Percentiles rank a stretch among this genome's conserved stretches.
phyloP scores from a whole-genome alignment of 257 asterid species.

The Salvia hispanica region DNA sequence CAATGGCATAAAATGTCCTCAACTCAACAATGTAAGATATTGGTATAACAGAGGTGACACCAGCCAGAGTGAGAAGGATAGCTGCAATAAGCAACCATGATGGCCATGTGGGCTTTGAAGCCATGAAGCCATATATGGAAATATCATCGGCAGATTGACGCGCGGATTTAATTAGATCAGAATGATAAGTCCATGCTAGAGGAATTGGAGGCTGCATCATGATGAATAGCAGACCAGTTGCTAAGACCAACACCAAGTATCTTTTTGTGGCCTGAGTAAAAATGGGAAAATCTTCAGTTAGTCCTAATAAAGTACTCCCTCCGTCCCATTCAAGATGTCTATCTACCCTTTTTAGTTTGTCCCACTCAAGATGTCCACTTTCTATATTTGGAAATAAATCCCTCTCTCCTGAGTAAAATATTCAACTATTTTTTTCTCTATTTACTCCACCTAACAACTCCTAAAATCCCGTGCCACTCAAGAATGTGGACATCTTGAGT shows the following conservation, averaged over 20 bases:
- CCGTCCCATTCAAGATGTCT: no score
- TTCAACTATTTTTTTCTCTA: no score
- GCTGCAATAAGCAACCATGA: conserved; percentile 94
- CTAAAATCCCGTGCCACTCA: no score
- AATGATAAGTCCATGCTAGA: conserved; percentile 75
- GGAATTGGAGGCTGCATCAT: conserved; percentile 97
- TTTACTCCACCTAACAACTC: no score
- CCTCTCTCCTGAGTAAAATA: no score
- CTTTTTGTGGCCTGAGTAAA: conserved; percentile 77
- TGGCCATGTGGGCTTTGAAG: conserved; percentile 92
- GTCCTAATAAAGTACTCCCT: conserved; percentile 4
- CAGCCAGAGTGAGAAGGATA: conserved; percentile 86
- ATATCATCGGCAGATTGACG: conserved; percentile 91
- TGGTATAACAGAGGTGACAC: conserved; percentile 88
- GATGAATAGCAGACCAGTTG: conserved; percentile 78
- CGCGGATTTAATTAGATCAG: conserved; percentile 76
- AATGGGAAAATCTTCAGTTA: conserved; percentile 3
- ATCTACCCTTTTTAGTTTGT: no score
- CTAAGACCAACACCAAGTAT: conserved; percentile 80
- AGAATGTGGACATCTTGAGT: no score
- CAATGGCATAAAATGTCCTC: conserved; percentile 75
- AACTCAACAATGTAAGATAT: conserved; percentile 82
- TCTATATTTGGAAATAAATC: no score
- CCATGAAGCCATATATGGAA: conserved; percentile 91
- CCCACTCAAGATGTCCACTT: no score